Evolutionary conservation across 1,284 basidiomycete genomes (phyloP).

Genomic region (Rhodotorula sp.): DNA sequence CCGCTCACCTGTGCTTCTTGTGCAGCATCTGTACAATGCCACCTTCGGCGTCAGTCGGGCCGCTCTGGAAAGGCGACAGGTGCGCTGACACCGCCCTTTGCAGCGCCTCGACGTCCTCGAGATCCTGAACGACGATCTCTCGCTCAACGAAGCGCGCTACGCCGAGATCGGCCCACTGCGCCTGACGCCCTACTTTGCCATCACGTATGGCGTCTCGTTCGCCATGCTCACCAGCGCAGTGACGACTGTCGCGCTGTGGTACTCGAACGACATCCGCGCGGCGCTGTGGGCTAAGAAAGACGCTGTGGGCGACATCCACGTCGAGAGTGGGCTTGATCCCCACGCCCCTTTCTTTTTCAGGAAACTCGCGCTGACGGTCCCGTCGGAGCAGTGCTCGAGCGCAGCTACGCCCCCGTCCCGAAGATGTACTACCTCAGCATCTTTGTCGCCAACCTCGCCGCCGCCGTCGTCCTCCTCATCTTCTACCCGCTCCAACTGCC

Average conservation of each 20-base stretch:
- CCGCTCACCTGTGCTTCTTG: not conserved
- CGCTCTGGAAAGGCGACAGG: not conserved
- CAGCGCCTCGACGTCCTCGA: constrained; percentile 44
- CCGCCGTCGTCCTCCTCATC: constrained; percentile 48
- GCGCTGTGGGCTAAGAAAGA: constrained; percentile 43
- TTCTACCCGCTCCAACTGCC: constrained; percentile 53
- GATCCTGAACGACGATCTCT: constrained; percentile 42
- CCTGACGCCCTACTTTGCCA: constrained; percentile 52
- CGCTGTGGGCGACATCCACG: constrained; percentile 38
- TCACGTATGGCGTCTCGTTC: constrained; percentile 52
- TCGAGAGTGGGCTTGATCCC: constrained; percentile 29
- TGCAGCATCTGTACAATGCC: constrained; percentile 47
- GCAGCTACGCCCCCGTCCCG: constrained; percentile 33
- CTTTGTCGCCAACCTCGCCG: constrained; percentile 46
- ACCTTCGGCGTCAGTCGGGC: constrained; percentile 29
- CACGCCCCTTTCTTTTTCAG: not conserved
- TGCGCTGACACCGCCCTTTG: not conserved
- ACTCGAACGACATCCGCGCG: constrained; percentile 50
- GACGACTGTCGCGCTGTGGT: constrained; percentile 52
- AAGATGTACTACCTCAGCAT: constrained; percentile 24
- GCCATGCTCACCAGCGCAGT: constrained; percentile 52
- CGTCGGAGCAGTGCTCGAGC: constrained; percentile 39
- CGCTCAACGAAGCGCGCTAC: constrained; percentile 39
- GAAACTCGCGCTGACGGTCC: not conserved
- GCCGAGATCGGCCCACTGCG: constrained; percentile 47